phyloP scores from a whole-genome alignment of 2,329 filamentous ascomycete genomes.

The Neofusicoccum parvum region DNA sequence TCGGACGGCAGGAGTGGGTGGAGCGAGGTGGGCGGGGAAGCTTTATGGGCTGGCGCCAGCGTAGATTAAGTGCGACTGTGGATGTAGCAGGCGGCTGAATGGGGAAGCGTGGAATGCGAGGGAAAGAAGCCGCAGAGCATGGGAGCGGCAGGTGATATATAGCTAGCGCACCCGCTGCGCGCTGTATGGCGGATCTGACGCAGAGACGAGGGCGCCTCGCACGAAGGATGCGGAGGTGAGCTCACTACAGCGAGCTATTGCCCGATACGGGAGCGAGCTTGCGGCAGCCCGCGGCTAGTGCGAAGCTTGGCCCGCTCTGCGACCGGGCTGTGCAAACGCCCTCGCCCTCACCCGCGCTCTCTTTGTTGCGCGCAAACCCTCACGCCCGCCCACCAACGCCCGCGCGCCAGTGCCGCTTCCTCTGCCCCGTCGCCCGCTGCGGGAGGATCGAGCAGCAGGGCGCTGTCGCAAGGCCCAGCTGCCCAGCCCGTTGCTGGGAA shows the following conservation, averaged over 20 bases:
- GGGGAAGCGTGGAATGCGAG: neutral
- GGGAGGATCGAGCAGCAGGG: neutral
- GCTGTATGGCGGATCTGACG: neutral
- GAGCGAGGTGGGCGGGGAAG: neutral
- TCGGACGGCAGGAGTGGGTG: neutral
- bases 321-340: slow-evolving; percentile 10
- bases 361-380: neutral
- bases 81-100: neutral
- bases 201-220: neutral
- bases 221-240: slow-evolving; percentile 18
- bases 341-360: neutral
- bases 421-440: neutral
- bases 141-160: slow-evolving; percentile 8
- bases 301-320: slow-evolving; percentile 2
- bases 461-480: neutral
- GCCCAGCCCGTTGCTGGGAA: neutral
- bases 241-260: neutral
- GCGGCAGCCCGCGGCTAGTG: neutral
- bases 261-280: neutral
- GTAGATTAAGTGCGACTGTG: neutral
- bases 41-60: neutral
- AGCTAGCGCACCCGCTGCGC: neutral
- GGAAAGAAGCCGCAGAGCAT: neutral
- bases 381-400: neutral
- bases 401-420: neutral